These are phyloP conservation scores for Artemisia argyi DNA, from an alignment of 129 eudicot species.

Conservation along the genomic window DNA sequence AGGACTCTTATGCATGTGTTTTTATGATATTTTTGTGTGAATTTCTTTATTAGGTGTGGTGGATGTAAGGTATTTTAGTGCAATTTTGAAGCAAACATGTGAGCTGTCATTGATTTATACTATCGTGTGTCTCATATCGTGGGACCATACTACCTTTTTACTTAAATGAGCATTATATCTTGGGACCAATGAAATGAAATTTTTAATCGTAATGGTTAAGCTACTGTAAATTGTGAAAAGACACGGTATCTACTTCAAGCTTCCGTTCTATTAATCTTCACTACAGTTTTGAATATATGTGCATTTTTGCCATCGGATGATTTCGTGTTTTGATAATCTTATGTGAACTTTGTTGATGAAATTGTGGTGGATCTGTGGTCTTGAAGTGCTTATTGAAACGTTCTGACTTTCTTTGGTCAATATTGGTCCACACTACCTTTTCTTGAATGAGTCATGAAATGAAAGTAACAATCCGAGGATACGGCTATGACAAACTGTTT, in stretches of 20 bases:
- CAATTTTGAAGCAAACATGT: slow-evolving; percentile 6
- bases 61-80: slow-evolving; percentile 16
- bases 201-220: too few relatives aligned
- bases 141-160: too few relatives aligned
- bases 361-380: slow-evolving; percentile 14
- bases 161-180: too few relatives aligned
- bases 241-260: too few relatives aligned
- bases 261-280: too few relatives aligned
- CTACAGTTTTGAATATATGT: slow-evolving; percentile 25
- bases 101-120: neutral
- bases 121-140: too few relatives aligned
- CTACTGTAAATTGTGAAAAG: too few relatives aligned
- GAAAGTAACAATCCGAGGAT: too few relatives aligned
- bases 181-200: too few relatives aligned
- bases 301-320: slow-evolving; percentile 22
- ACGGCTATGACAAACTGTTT: too few relatives aligned
- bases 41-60: slow-evolving; percentile 6
- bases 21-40: neutral
- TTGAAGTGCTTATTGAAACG: neutral
- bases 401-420: neutral
- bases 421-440: neutral
- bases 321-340: slow-evolving; percentile 6
- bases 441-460: too few relatives aligned
- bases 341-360: slow-evolving; percentile 28
- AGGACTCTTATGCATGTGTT: too few relatives aligned